These are phyloP conservation scores for Populus euphratica DNA, from an alignment of 345 rosid genomes.

Conservation along the genomic window DNA sequence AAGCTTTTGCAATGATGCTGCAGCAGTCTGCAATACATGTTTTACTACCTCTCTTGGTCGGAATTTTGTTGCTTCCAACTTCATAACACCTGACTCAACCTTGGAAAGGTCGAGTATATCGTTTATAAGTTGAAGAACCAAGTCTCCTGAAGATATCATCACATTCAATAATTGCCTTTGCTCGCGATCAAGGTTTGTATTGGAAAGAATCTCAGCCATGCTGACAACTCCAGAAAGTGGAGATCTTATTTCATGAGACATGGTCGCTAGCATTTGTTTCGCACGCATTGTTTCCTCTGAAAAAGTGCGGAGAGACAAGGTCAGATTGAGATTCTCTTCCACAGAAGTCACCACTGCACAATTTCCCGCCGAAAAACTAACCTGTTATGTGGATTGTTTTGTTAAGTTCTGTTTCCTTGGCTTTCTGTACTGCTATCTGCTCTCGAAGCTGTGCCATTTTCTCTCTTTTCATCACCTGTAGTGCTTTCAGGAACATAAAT, in stretches of 20 bases:
- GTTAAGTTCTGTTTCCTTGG: constrained; percentile 90
- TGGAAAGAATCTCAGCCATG: constrained; percentile 91
- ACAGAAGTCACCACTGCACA: constrained; percentile 4
- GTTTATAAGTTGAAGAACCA: constrained; percentile 88
- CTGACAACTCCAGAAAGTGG: constrained; percentile 92
- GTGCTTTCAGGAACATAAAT: constrained; percentile 14
- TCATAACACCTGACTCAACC: constrained; percentile 99
- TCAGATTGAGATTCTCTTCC: not conserved
- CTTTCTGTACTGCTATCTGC: constrained; percentile 92
- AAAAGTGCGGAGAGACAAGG: constrained; percentile 1
- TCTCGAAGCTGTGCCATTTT: constrained; percentile 84
- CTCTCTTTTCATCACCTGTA: constrained; percentile 76
- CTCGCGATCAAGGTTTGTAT: constrained; percentile 67
- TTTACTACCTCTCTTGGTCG: constrained; percentile 89
- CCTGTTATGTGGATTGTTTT: constrained; percentile 98
- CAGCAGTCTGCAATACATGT: constrained; percentile 94
- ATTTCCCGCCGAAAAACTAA: constrained; percentile 13
- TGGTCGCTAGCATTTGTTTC: constrained; percentile 92
- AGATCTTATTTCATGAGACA: constrained; percentile 98
- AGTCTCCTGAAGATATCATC: constrained; percentile 95
- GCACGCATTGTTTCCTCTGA: constrained; percentile 99
- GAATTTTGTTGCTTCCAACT: constrained; percentile 88
- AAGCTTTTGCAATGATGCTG: constrained; percentile 75
- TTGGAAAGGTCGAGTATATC: constrained; percentile 98
- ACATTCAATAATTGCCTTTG: constrained; percentile 74